A percentile compares a stretch with the other conserved stretches of the same genome.
Conservation (phyloP, 2,329 filamentous ascomycete species). For the Xylariaceae sp. region DNA sequence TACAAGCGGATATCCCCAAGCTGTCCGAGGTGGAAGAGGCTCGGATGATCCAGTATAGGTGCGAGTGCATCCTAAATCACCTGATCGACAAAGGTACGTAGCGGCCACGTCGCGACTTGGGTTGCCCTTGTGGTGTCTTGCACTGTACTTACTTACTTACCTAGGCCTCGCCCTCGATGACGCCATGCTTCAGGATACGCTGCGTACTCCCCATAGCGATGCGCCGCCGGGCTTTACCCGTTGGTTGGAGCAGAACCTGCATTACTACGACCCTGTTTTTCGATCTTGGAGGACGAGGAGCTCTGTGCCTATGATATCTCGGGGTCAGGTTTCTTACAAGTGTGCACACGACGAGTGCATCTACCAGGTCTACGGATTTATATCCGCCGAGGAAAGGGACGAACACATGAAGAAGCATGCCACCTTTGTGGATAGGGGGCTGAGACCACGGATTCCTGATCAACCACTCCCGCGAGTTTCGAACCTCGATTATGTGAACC, state of each 20-base stretch:
- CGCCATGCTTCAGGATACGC: slow-evolving; percentile 33
- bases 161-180: slow-evolving; percentile 41
- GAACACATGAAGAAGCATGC: slow-evolving; percentile 44
- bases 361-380: slow-evolving; percentile 55
- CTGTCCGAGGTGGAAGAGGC: slow-evolving; percentile 54
- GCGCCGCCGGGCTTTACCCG: slow-evolving; percentile 43
- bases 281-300: slow-evolving; percentile 36
- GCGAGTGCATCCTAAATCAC: slow-evolving; percentile 51
- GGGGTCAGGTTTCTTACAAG: slow-evolving; percentile 42
- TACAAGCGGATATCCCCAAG: slow-evolving; percentile 37
- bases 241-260: slow-evolving; percentile 50
- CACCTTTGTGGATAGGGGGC: slow-evolving; percentile 39
- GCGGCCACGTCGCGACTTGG: slow-evolving; percentile 2
- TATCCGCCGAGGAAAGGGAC: slow-evolving; percentile 45
- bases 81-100: slow-evolving; percentile 44
- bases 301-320: slow-evolving; percentile 32
- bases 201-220: slow-evolving; percentile 34
- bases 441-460: slow-evolving; percentile 37
- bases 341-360: slow-evolving; percentile 51
- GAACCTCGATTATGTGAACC: slow-evolving; percentile 31
- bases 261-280: slow-evolving; percentile 43
- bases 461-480: slow-evolving; percentile 28
- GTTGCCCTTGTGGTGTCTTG: slow-evolving; percentile 9
- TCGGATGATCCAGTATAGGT: slow-evolving; percentile 50
- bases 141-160: no score